These are phyloP conservation scores for Mariannaea sp. DNA, from an alignment of 2,329 filamentous ascomycete genomes.

Conservation along the genomic window DNA sequence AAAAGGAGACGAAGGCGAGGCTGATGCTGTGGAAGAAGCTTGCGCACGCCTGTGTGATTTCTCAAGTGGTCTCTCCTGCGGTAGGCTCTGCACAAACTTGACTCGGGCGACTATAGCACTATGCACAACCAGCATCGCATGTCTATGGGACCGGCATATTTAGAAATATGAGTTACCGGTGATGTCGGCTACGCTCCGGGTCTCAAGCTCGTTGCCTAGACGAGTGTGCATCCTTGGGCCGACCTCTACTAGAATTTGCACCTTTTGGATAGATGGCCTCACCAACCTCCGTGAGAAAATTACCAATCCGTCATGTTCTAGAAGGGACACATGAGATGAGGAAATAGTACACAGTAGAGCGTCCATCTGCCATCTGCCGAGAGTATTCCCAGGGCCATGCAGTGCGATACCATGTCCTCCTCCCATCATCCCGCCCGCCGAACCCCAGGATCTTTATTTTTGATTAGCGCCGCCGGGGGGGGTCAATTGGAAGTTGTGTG, in stretches of 20 bases:
- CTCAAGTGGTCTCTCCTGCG: background rate
- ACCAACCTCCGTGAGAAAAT: constrained; percentile 13
- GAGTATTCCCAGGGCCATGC: constrained; percentile 9
- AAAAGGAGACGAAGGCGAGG: no score
- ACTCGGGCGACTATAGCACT: no score
- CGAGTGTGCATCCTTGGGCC: background rate
- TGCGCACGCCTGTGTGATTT: constrained; percentile 7
- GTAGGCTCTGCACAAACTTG: no score
- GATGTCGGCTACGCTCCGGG: background rate
- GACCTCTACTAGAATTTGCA: no score
- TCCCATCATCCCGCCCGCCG: background rate
- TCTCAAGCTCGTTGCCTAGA: no score
- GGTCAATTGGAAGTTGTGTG: no score
- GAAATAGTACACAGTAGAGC: background rate
- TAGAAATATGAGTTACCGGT: background rate
- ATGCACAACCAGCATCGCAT: no score
- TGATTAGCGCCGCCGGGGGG: constrained; percentile 10
- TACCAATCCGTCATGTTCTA: constrained; percentile 16
- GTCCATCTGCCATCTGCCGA: background rate
- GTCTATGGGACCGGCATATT: background rate
- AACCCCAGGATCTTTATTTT: constrained; percentile 2
- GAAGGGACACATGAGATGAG: background rate
- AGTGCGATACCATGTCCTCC: no score
- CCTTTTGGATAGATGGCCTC: constrained; percentile 2
- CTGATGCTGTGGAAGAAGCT: no score